Conservation (phyloP, 345 rosid species). For the Bruguiera parviflora region DNA sequence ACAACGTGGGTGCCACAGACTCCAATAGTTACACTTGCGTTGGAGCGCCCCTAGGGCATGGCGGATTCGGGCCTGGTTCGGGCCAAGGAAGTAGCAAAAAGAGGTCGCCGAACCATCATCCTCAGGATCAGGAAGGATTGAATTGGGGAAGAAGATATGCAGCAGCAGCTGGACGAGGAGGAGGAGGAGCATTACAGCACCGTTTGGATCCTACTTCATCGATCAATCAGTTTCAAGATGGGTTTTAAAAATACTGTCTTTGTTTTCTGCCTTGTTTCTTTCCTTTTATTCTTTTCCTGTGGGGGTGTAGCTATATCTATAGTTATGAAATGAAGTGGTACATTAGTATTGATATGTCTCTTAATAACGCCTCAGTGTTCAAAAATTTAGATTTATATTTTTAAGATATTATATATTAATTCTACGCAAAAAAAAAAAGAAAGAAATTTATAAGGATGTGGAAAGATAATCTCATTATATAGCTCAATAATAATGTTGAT, state of each 20-base stretch:
- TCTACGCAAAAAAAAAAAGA: no score
- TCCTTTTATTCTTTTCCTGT: slow-evolving; percentile 4
- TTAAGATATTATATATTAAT: no score
- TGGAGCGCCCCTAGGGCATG: slow-evolving; percentile 64
- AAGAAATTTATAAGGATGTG: no score
- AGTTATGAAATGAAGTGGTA: slow-evolving; percentile 15
- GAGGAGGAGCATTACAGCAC: slow-evolving; percentile 16
- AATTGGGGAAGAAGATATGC: slow-evolving; percentile 42
- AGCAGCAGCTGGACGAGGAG: slow-evolving; percentile 13
- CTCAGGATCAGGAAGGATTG: slow-evolving; percentile 40
- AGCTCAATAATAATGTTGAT: no score
- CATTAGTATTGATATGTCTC: slow-evolving; percentile 24
- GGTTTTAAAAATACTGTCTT: slow-evolving; percentile 29
- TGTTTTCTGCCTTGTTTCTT: slow-evolving; percentile 13
- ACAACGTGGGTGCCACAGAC: slow-evolving; percentile 39
- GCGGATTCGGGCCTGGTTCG: slow-evolving; percentile 28
- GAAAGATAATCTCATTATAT: no score
- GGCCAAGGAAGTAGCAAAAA: slow-evolving; percentile 37
- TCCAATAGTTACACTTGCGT: slow-evolving; percentile 58
- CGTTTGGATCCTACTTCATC: slow-evolving; percentile 42
- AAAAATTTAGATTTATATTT: no score
- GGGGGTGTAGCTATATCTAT: not conserved
- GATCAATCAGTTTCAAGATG: slow-evolving; percentile 65
- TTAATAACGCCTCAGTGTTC: no score
- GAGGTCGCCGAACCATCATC: slow-evolving; percentile 41